Conservation (phyloP, 1,284 basidiomycete genomes). For the Caloboletus firmus region DNA sequence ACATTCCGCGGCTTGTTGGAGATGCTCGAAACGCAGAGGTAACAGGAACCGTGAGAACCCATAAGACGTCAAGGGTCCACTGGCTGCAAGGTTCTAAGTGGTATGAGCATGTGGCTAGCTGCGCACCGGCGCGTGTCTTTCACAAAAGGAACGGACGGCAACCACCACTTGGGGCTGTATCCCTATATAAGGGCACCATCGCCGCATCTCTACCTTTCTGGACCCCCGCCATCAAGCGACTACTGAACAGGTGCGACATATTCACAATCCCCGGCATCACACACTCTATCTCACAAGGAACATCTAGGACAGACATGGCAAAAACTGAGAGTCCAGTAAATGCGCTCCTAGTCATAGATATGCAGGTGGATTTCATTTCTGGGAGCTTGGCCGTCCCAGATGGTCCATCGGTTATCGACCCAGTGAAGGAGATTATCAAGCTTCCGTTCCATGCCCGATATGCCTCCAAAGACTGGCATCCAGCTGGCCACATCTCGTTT, state of each 20-base stretch:
- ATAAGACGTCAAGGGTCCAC: no score
- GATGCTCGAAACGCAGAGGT: slow-evolving; percentile 21
- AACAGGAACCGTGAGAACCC: no score
- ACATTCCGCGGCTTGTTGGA: slow-evolving; percentile 25
- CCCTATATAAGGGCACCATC: neutral
- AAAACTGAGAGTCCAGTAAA: slow-evolving; percentile 15
- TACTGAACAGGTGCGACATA: slow-evolving; percentile 1
- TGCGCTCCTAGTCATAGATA: slow-evolving; percentile 33
- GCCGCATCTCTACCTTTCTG: neutral
- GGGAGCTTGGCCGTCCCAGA: slow-evolving; percentile 49
- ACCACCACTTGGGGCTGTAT: no score
- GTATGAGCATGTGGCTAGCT: neutral
- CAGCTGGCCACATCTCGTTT: slow-evolving; percentile 50
- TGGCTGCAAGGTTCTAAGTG: neutral
- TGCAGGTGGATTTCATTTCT: slow-evolving; percentile 37
- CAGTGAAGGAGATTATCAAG: slow-evolving; percentile 42
- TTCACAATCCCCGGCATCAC: neutral
- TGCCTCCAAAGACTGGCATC: slow-evolving; percentile 52
- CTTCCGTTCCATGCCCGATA: slow-evolving; percentile 44
- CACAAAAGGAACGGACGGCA: neutral
- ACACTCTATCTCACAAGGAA: neutral
- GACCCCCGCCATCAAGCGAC: neutral
- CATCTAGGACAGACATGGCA: slow-evolving; percentile 19
- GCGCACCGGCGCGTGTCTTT: neutral
- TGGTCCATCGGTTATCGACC: slow-evolving; percentile 42